phyloP scores from a whole-genome alignment of 1,284 basidiomycete species.

The Coriolopsis trogii region DNA sequence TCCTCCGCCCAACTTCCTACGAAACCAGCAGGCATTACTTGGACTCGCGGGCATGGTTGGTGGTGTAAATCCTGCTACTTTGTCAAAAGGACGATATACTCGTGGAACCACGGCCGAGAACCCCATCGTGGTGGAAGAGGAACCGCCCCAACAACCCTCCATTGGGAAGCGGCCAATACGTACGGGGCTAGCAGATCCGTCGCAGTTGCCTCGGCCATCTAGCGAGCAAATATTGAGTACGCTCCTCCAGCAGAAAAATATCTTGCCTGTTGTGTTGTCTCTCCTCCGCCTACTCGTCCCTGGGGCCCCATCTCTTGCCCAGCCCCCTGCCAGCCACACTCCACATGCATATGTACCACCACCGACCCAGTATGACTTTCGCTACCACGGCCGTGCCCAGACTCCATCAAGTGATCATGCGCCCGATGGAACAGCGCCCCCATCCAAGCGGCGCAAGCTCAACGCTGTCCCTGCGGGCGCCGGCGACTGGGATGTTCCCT shows the following conservation, averaged over 20 bases:
- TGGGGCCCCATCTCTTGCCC: constrained; percentile 18
- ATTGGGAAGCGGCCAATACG: constrained; percentile 21
- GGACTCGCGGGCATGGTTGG: constrained; percentile 71
- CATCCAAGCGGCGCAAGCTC: constrained; percentile 62
- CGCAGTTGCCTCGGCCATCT: constrained; percentile 47
- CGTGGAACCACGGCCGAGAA: constrained; percentile 58
- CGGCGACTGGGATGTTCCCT: constrained; percentile 78
- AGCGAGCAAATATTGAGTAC: constrained; percentile 60
- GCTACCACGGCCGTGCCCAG: too few relatives aligned
- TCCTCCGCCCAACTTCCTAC: constrained; percentile 68
- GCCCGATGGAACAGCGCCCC: constrained; percentile 28
- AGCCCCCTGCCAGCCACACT: constrained; percentile 14
- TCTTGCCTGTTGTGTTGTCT: constrained; percentile 65
- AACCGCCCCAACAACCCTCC: constrained; percentile 26
- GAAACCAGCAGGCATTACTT: constrained; percentile 69
- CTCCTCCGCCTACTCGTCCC: constrained; percentile 50
- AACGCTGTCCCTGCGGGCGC: constrained; percentile 74
- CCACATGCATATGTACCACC: background rate
- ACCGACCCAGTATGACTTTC: too few relatives aligned
- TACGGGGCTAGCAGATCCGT: constrained; percentile 33
- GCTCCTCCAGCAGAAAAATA: constrained; percentile 62
- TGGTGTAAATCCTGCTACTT: constrained; percentile 59
- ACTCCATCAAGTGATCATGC: background rate
- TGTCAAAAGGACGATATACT: constrained; percentile 41
- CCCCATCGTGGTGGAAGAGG: constrained; percentile 72